Evolutionary conservation across 2,329 filamentous ascomycete genomes (phyloP).

Genomic region (Pseudocercospora crystallina): DNA sequence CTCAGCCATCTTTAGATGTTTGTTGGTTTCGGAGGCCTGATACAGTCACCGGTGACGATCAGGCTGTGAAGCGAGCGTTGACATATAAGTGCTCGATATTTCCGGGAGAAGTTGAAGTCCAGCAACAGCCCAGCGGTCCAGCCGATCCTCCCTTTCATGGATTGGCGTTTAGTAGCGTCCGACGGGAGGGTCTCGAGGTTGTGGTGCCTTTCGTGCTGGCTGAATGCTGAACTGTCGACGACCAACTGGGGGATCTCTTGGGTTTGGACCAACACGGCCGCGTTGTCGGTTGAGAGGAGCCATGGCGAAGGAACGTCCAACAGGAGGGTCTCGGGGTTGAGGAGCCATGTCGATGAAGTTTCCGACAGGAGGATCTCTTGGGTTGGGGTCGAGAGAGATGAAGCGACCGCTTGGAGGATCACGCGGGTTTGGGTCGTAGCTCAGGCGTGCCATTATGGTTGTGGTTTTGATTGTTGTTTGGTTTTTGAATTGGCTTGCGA

Average conservation of each 20-base stretch:
- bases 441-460: constrained; percentile 1
- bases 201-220: not conserved
- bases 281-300: not conserved
- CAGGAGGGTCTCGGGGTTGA: constrained; percentile 1
- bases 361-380: not conserved
- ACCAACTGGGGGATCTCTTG: constrained; percentile 4
- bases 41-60: not conserved
- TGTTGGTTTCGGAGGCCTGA: not conserved
- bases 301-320: constrained; percentile 1
- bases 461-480: not conserved
- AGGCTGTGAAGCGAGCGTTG: not conserved
- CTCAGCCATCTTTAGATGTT: not conserved
- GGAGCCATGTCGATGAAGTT: not conserved
- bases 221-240: not conserved
- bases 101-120: not conserved
- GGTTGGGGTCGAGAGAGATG: not conserved
- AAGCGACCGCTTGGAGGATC: not conserved
- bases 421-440: not conserved
- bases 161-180: constrained; percentile 1
- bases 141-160: constrained; percentile 4
- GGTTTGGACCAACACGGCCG: not conserved
- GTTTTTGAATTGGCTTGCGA: not conserved
- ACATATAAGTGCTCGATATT: constrained; percentile 2
- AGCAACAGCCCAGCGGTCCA: constrained; percentile 6
- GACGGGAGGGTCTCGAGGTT: constrained; percentile 3